Evolutionary conservation across 495 filamentous ascomycete genomes (phyloP).

Genomic region (Hypoxylon trugodes): DNA sequence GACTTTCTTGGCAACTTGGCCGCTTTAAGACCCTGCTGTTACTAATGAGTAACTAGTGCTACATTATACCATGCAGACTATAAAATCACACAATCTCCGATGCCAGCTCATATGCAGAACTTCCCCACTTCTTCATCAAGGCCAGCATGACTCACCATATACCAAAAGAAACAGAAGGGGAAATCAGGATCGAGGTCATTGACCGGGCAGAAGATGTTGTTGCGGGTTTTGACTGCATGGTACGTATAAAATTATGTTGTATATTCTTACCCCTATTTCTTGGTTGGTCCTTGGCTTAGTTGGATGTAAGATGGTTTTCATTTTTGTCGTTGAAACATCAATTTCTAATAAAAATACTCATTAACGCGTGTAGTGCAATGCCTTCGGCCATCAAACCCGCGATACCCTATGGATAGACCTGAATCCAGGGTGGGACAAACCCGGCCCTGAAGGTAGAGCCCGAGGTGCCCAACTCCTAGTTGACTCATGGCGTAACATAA

Average conservation of each 20-base stretch:
- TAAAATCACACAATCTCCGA: background rate
- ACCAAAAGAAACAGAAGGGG: background rate
- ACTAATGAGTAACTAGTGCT: conserved; percentile 2
- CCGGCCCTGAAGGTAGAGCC: conserved; percentile 38
- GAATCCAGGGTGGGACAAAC: conserved; percentile 55
- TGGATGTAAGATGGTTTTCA: no score
- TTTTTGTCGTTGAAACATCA: no score
- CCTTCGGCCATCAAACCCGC: conserved; percentile 52
- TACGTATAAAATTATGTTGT: no score
- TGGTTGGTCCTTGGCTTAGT: no score
- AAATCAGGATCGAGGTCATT: conserved; percentile 31
- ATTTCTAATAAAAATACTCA: no score
- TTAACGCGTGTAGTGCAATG: no score
- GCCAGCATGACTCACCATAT: conserved; percentile 13
- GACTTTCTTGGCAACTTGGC: conserved; percentile 12
- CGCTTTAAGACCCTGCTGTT: background rate
- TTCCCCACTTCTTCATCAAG: conserved; percentile 20
- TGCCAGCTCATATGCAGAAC: background rate
- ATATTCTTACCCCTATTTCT: no score
- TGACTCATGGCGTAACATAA: conserved; percentile 42
- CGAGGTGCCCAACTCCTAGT: conserved; percentile 42
- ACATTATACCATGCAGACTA: background rate
- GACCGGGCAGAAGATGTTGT: conserved; percentile 26
- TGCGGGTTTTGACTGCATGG: conserved; percentile 28
- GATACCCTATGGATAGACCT: conserved; percentile 55